phyloP scores from a whole-genome alignment of 768 basidiomycete species.

The Mycena albidolilacea region DNA sequence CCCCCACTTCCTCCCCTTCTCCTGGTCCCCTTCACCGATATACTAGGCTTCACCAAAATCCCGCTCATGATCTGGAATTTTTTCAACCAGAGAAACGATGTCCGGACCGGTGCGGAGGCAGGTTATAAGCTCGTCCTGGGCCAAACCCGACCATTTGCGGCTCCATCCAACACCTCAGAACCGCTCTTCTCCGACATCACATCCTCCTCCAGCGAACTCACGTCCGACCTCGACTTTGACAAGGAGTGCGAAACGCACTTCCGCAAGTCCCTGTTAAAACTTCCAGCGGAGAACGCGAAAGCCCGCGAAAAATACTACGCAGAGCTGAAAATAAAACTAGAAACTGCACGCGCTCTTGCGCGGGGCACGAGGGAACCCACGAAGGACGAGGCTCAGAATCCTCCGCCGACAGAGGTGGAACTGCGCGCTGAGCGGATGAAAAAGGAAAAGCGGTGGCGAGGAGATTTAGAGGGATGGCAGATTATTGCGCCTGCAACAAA shows the following conservation, averaged over 20 bases:
- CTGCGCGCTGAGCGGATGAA: constrained; percentile 89
- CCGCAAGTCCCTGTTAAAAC: constrained; percentile 69
- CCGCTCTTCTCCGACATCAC: constrained; percentile 44
- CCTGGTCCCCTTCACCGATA: constrained; percentile 80
- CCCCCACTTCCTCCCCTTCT: constrained; percentile 84
- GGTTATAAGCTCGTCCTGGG: constrained; percentile 81
- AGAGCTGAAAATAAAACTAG: constrained; percentile 74
- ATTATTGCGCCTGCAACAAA: constrained; percentile 75
- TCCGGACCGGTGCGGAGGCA: constrained; percentile 85
- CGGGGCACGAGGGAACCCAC: constrained; percentile 86
- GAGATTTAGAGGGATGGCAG: constrained; percentile 85
- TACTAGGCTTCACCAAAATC: constrained; percentile 87
- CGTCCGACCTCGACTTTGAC: constrained; percentile 83
- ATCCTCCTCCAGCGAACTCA: constrained; percentile 30
- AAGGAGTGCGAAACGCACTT: constrained; percentile 76
- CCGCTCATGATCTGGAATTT: constrained; percentile 94
- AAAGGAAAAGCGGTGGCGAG: constrained; percentile 91
- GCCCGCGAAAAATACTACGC: constrained; percentile 85
- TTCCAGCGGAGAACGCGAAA: constrained; percentile 73
- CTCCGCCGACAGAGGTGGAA: constrained; percentile 91
- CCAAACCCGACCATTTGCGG: constrained; percentile 71
- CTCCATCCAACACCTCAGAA: constrained; percentile 44
- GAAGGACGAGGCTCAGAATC: constrained; percentile 82
- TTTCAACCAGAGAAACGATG: constrained; percentile 90
- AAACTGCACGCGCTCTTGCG: constrained; percentile 81